Percentiles rank a stretch among this genome's conserved stretches.
phyloP scores from a whole-genome alignment of 2,329 filamentous ascomycete species.

The Neopestalotiopsis rosae region DNA sequence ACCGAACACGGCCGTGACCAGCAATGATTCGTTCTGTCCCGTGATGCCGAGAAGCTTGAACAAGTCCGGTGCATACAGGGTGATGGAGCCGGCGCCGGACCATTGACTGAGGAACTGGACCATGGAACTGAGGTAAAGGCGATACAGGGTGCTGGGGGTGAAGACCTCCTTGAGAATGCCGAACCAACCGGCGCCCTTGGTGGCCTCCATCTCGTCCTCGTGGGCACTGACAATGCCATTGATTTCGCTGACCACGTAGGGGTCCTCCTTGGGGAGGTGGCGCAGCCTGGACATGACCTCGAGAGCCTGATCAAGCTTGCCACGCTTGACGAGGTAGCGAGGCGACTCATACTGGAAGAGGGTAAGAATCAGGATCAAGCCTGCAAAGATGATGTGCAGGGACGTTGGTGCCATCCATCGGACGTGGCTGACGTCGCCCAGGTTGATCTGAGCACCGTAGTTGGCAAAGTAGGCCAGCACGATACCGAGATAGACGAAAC shows the following conservation, averaged over 20 bases:
- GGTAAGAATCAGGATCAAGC: constrained; percentile 71
- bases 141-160: constrained; percentile 73
- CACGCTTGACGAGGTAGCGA: constrained; percentile 71
- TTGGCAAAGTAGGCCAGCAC: constrained; percentile 81
- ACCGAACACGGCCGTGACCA: constrained; percentile 78
- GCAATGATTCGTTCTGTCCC: constrained; percentile 70
- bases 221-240: constrained; percentile 68
- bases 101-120: constrained; percentile 77
- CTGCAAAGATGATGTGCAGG: constrained; percentile 79
- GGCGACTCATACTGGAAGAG: constrained; percentile 75
- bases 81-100: constrained; percentile 76
- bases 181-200: constrained; percentile 65
- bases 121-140: constrained; percentile 70
- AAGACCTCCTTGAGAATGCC: constrained; percentile 74
- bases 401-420: constrained; percentile 71
- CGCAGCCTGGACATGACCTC: constrained; percentile 62
- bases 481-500: constrained; percentile 77
- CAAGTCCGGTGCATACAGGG: constrained; percentile 76
- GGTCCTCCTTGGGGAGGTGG: constrained; percentile 61
- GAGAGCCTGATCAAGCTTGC: constrained; percentile 63
- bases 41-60: constrained; percentile 75
- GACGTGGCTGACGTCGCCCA: constrained; percentile 50
- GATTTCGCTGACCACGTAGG: constrained; percentile 67
- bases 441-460: constrained; percentile 61
- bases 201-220: constrained; percentile 75